Evolutionary conservation across 78 protist genomes (phyloP).

Genomic region (Protostelium mycophagum): DNA sequence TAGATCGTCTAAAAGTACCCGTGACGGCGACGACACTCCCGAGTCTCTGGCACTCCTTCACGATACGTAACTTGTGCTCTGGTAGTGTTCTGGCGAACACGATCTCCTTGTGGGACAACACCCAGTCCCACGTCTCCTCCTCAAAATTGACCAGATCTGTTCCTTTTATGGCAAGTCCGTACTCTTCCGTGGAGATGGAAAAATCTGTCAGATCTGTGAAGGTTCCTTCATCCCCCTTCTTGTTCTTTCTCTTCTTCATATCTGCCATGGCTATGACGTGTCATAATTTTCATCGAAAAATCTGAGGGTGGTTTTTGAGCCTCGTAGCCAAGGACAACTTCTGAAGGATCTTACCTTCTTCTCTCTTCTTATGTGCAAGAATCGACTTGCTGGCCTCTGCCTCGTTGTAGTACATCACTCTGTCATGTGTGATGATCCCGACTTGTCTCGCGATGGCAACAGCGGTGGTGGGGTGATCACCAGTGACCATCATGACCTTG

Average conservation of each 20-base stretch:
- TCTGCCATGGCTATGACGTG: neutral
- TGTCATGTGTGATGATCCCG: conserved; percentile 20
- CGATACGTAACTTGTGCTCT: conserved; percentile 85
- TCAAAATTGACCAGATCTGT: conserved; percentile 16
- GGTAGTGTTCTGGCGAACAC: conserved; percentile 81
- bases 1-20: too few species aligned
- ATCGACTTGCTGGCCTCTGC: neutral
- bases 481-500: conserved; percentile 95
- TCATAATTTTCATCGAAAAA: conserved; percentile 15
- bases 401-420: neutral
- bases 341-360: conserved; percentile 48
- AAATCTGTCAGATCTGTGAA: neutral
- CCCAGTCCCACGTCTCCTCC: conserved; percentile 33
- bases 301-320: too few species aligned
- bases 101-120: conserved; percentile 17
- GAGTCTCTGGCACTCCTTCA: conserved; percentile 65
- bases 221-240: neutral
- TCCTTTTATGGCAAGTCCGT: conserved; percentile 49
- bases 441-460: conserved; percentile 75
- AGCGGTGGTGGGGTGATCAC: conserved; percentile 96
- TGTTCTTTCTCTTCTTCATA: neutral
- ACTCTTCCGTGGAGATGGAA: conserved; percentile 4
- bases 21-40: conserved; percentile 67
- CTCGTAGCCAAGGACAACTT: too few species aligned
- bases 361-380: neutral